Percentiles rank a stretch among this genome's conserved stretches.
Evolutionary conservation across 345 rosid genomes (phyloP).

Genomic region (Lumnitzera racemosa): DNA sequence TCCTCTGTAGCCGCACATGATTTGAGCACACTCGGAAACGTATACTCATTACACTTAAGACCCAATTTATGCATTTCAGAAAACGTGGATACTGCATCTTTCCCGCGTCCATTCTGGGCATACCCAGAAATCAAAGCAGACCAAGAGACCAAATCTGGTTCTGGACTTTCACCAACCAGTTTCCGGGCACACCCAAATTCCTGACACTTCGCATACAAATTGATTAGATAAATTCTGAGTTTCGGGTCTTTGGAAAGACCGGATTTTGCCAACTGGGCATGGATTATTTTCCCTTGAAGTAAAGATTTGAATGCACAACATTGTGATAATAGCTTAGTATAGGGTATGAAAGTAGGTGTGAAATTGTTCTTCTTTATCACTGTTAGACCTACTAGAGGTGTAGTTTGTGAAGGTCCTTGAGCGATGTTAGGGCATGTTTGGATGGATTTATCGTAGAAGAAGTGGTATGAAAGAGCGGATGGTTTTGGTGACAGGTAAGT

Average conservation of each 20-base stretch:
- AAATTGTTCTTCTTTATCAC: neutral
- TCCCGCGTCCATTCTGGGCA: conserved; percentile 33
- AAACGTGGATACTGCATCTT: conserved; percentile 36
- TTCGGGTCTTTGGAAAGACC: conserved; percentile 25
- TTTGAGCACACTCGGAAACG: conserved; percentile 54
- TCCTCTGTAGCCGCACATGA: conserved; percentile 36
- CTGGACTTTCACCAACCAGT: conserved; percentile 49
- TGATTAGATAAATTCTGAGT: conserved; percentile 25
- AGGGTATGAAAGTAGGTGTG: conserved; percentile 6
- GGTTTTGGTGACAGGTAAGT: conserved; percentile 15
- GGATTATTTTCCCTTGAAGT: conserved; percentile 28
- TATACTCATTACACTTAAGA: conserved; percentile 43
- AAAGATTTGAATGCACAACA: conserved; percentile 35
- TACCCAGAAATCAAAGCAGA: conserved; percentile 61
- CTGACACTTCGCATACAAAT: conserved; percentile 27
- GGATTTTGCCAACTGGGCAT: conserved; percentile 27
- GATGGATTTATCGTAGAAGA: neutral
- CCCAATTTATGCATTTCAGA: conserved; percentile 40
- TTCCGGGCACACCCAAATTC: conserved; percentile 35
- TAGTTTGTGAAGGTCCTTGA: too few species aligned
- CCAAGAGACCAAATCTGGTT: conserved; percentile 52
- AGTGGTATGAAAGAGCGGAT: conserved; percentile 8
- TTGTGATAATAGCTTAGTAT: conserved; percentile 32
- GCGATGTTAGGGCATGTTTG: too few species aligned
- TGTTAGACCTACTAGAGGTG: too few species aligned